These are phyloP conservation scores for Sanghuangporus baumii DNA, from an alignment of 1,284 basidiomycete genomes.

Conservation along the genomic window DNA sequence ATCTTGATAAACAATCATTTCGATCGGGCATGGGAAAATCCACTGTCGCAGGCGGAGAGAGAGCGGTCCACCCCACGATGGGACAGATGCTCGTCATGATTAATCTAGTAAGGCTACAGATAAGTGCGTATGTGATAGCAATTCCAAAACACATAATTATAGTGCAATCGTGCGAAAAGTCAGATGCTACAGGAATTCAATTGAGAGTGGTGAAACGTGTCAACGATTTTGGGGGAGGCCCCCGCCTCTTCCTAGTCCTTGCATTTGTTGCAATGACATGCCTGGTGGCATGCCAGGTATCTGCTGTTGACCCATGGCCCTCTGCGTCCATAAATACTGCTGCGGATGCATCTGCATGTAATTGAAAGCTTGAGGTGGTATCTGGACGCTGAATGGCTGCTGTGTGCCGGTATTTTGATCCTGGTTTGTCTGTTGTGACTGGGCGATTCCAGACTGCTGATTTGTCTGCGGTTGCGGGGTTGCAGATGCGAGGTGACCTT, in stretches of 20 bases:
- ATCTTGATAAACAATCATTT: background rate
- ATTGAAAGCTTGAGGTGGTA: conserved; percentile 3
- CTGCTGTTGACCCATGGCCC: conserved; percentile 4
- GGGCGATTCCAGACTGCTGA: conserved; percentile 15
- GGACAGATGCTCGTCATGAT: background rate
- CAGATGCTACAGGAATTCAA: background rate
- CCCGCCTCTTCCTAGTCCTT: conserved; percentile 5
- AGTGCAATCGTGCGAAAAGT: background rate
- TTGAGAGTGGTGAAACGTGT: background rate
- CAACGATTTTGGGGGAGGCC: conserved; percentile 7
- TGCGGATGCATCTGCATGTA: conserved; percentile 9
- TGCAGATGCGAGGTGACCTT: conserved; percentile 13
- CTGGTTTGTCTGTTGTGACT: conserved; percentile 24
- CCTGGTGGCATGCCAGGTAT: conserved; percentile 1
- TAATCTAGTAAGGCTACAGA: conserved; percentile 2
- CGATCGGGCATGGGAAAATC: background rate
- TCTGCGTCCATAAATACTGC: background rate
- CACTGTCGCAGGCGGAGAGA: background rate
- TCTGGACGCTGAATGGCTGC: conserved; percentile 1
- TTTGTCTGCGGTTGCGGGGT: conserved; percentile 17
- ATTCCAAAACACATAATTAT: background rate
- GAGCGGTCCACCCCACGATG: background rate
- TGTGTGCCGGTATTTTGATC: conserved; percentile 22
- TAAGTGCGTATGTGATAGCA: background rate
- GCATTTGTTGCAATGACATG: conserved; percentile 13